Evolutionary conservation across 352 stramenopile species (phyloP).

Genomic region (Pythium brachiatum): DNA sequence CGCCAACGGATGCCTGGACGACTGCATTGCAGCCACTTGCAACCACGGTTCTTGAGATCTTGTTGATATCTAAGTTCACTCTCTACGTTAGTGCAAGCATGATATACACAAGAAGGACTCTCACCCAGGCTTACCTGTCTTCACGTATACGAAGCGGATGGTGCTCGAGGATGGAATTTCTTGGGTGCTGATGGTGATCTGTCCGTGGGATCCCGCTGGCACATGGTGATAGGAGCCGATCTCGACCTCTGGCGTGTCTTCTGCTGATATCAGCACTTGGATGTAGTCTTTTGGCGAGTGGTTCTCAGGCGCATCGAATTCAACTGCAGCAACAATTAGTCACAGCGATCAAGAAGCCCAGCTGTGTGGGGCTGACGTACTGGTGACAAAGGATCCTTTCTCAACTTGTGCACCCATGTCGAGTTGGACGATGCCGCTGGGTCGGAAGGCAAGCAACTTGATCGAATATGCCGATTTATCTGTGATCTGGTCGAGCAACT

Average conservation of each 20-base stretch:
- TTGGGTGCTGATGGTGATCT: slow-evolving; percentile 78
- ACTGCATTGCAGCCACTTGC: slow-evolving; percentile 84
- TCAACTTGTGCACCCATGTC: slow-evolving; percentile 83
- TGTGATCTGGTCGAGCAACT: slow-evolving; percentile 64
- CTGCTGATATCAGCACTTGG: slow-evolving; percentile 74
- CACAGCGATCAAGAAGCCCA: neutral
- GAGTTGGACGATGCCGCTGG: slow-evolving; percentile 79
- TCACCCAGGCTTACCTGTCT: slow-evolving; percentile 43
- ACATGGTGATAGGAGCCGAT: slow-evolving; percentile 81
- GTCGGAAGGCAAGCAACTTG: slow-evolving; percentile 73
- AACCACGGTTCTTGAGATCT: slow-evolving; percentile 76
- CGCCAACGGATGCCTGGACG: slow-evolving; percentile 76
- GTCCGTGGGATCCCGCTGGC: slow-evolving; percentile 50
- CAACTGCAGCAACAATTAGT: slow-evolving; percentile 40
- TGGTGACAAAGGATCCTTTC: slow-evolving; percentile 79
- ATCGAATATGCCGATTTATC: slow-evolving; percentile 63
- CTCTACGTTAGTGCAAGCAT: neutral
- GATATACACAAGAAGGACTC: neutral
- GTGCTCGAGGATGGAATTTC: slow-evolving; percentile 62
- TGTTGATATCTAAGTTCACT: slow-evolving; percentile 68
- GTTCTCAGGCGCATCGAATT: slow-evolving; percentile 74
- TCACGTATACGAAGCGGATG: slow-evolving; percentile 84
- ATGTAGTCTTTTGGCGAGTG: slow-evolving; percentile 88
- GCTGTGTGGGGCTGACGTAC: slow-evolving; percentile 28
- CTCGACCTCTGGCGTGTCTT: slow-evolving; percentile 69